Evolutionary conservation across 2,329 filamentous ascomycete genomes (phyloP), one percentile per base, ranked within the genome.

Genomic region (Aspergillus costaricaensis): DNA sequence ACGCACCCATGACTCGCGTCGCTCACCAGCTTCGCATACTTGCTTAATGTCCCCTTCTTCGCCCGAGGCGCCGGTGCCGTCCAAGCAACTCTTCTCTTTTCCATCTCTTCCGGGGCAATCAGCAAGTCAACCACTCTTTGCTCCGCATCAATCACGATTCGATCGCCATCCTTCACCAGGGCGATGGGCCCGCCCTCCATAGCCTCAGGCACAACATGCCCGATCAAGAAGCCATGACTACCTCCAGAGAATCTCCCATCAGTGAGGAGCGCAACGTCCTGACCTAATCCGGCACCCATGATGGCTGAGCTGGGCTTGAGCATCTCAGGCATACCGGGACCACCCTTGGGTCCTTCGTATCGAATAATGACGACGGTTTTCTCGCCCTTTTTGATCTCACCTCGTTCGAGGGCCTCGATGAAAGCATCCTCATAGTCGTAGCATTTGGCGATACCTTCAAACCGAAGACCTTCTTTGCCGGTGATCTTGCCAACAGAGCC

Each of bases 301-400:
- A 90, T 88, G n/a, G 87, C 86, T 10, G 85, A 87, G 55, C 81
- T 84, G 39, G 87, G 86, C 72, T 89, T 90, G 68, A 90, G 73
- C 86, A 89, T 89, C 76, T 90, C 87, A 6, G 85, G 86, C 87
- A 90, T 90, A 53, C 87, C 87, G 0, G 87, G 87, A 1, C 86
- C 87, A 41, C 87, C 87, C 74, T 88, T 89, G 39, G 87, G 87
- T 1, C 87, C 87, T 69, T 89, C 86, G 68, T 89, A 89, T 19
- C 87, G 84, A 72, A 90, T 89, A 49, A 90, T 84, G 14, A 89
- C 86, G 25, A 90, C 87, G 0, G 84, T 88, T 75, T 89, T 90
- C 75, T 90, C 86, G 61, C 86, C 86, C 76, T 88, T 88, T 71
- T 86, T 88, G 72, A 89, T 84, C 58, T 86, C 84, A 12, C 85